phyloP scores from a whole-genome alignment of 805 yeast species.

The Yamadazyma sp. region DNA sequence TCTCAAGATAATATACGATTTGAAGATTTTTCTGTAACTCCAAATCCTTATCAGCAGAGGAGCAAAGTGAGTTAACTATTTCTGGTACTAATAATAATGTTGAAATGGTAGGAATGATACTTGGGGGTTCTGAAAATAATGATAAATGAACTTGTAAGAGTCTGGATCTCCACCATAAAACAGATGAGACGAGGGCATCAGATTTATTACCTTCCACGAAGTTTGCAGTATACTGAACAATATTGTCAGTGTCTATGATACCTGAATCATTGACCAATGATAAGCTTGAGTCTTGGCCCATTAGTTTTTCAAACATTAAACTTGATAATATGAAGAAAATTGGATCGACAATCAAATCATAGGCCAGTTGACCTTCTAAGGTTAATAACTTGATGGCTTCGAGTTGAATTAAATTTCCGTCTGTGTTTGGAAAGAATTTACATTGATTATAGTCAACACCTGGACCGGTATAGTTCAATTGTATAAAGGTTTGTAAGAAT shows the following conservation, averaged over 20 bases:
- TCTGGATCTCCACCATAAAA: conserved; percentile 76
- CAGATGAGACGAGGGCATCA: conserved; percentile 43
- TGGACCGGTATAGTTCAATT: conserved; percentile 84
- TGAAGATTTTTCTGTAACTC: conserved; percentile 36
- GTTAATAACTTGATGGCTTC: conserved; percentile 41
- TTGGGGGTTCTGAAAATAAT: conserved; percentile 60
- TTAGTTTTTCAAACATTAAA: conserved; percentile 36
- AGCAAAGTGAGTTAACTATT: conserved; percentile 25
- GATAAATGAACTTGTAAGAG: conserved; percentile 63
- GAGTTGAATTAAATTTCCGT: conserved; percentile 15
- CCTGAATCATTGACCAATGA: conserved; percentile 6
- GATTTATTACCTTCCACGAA: conserved; percentile 10
- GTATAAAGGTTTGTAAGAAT: conserved; percentile 65
- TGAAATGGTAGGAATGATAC: conserved; percentile 42
- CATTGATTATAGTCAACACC: conserved; percentile 38
- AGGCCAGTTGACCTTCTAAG: conserved; percentile 69
- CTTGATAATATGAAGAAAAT: conserved; percentile 28
- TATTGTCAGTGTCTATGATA: neutral
- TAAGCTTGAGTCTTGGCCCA: conserved; percentile 26
- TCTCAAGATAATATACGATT: conserved; percentile 58
- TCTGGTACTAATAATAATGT: conserved; percentile 35
- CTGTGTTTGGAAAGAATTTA: conserved; percentile 26
- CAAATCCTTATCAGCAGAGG: conserved; percentile 27
- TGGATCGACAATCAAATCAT: conserved; percentile 46
- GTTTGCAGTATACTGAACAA: conserved; percentile 7